Percentiles rank a stretch among this genome's conserved stretches.
These are phyloP conservation scores for Botryosphaeria dothidea DNA, from an alignment of 2,329 filamentous ascomycete genomes.

Conservation along the genomic window DNA sequence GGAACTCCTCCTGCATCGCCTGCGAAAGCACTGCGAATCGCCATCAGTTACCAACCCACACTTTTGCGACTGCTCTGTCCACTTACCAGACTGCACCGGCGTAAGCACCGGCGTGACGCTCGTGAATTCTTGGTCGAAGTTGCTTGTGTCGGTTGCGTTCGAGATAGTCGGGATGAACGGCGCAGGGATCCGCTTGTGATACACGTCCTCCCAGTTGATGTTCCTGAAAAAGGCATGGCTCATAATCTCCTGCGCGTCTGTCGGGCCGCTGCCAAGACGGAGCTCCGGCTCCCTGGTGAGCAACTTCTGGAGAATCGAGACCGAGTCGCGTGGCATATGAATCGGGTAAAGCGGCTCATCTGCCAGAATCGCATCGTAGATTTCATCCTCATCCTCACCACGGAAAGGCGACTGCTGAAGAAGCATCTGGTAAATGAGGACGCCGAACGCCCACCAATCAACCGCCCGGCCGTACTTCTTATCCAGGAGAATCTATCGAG, in stretches of 20 bases:
- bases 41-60: background rate
- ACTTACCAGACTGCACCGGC: conserved; percentile 92
- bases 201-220: conserved; percentile 98
- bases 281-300: conserved; percentile 93
- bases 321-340: conserved; percentile 96
- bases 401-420: conserved; percentile 98
- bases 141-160: conserved; percentile 96
- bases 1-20: conserved; percentile 99
- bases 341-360: conserved; percentile 98
- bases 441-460: conserved; percentile 99
- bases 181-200: conserved; percentile 86
- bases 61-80: background rate
- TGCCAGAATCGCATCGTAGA: conserved; percentile 96
- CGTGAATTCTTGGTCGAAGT: conserved; percentile 98
- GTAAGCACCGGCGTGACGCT: conserved; percentile 97
- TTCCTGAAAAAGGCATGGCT: conserved; percentile 97
- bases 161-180: conserved; percentile 90
- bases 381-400: conserved; percentile 98
- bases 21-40: conserved; percentile 76
- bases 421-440: conserved; percentile 99
- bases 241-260: conserved; percentile 98
- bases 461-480: conserved; percentile 98
- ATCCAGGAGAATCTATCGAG: conserved; percentile 79
- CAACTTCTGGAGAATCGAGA: conserved; percentile 96
- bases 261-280: conserved; percentile 89